Evolutionary conservation across 768 basidiomycete species (phyloP), one percentile per base, ranked within the genome.

Genomic region (Austroboletus eburneus): DNA sequence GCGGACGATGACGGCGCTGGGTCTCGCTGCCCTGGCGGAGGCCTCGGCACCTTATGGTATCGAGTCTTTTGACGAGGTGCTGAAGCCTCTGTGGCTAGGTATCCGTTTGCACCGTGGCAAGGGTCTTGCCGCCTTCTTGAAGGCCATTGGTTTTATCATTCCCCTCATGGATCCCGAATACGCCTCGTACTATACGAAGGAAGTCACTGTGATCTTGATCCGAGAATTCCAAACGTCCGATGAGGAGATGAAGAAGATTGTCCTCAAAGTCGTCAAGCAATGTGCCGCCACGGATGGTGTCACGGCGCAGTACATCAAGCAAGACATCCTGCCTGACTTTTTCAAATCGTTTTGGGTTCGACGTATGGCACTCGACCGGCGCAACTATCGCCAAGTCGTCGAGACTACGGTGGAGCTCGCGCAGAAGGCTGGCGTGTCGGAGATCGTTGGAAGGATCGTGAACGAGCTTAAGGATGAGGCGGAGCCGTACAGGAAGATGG

Each of bases 161-260:
- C 96, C 96, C 3, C 85, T 99, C 49, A 98, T 99, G 96, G 96
- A 99, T 62, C 93, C 96, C 39, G 95, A 99, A 73, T 98, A 97
- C 59, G 96, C 95, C 13, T 94, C 91, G 14, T 98, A 98, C 72
- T 99, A 99, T 67, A 97, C 94, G 39, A 95, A 95, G 69, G 95
- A 97, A 73, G 92, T 95, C 45, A 94, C 90, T 10, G 87, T 93
- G 54, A 94, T 95, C 63, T 86, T 95, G 46, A 95, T 95, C 52
- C 91, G 96, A 61, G 95, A 97, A 71, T 98, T 97, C 75, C 93
- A 95, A 66, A 96, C 94, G 6, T 95, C 95, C 9, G 96, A 99
- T 65, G 96, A 99, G 67, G 96, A 99, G 75, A 99, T 99, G 96
- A 95, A 98, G 80, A 96, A 98, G 77, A 98, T 98, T 55, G 96